Conservation (phyloP, 192 early-diverging fungal species). For the Backusella tuberculispora region DNA sequence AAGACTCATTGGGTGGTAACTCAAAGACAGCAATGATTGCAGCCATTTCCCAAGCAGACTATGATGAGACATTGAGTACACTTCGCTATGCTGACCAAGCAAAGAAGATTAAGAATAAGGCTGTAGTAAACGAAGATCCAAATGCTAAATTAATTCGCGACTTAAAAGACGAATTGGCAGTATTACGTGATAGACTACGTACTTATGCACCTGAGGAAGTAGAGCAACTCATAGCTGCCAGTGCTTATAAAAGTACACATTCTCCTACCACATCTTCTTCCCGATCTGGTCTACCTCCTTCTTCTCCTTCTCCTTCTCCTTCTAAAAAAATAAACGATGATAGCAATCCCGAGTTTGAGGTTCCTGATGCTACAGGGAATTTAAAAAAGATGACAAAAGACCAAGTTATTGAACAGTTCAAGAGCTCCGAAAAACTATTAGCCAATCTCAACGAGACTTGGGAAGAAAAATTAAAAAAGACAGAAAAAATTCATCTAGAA, state of each 20-base stretch:
- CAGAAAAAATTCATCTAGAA: conserved; percentile 62
- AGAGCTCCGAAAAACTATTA: conserved; percentile 75
- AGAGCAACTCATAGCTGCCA: conserved; percentile 33
- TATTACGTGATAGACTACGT: conserved; percentile 53
- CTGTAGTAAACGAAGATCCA: conserved; percentile 80
- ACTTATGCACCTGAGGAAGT: conserved; percentile 44
- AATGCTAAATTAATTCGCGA: conserved; percentile 67
- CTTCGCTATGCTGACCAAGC: conserved; percentile 82
- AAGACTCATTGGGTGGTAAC: conserved; percentile 74
- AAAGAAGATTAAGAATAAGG: conserved; percentile 81
- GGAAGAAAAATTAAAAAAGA: conserved; percentile 73
- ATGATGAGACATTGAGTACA: conserved; percentile 68
- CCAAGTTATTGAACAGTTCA: conserved; percentile 67
- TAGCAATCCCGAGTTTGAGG: conserved; percentile 23
- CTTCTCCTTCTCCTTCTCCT: too few relatives aligned
- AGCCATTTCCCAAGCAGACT: conserved; percentile 65
- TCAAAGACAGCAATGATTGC: conserved; percentile 75
- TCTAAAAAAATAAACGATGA: background rate
- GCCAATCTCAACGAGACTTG: conserved; percentile 72
- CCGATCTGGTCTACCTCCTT: background rate
- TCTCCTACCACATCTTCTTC: background rate
- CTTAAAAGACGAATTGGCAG: conserved; percentile 70
- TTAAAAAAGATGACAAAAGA: conserved; percentile 40
- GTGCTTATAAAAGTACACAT: conserved; percentile 30
- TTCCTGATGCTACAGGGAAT: conserved; percentile 27